Evolutionary conservation across 139 green algal genomes (phyloP).

Genomic region (Ettlia oleoabundans): DNA sequence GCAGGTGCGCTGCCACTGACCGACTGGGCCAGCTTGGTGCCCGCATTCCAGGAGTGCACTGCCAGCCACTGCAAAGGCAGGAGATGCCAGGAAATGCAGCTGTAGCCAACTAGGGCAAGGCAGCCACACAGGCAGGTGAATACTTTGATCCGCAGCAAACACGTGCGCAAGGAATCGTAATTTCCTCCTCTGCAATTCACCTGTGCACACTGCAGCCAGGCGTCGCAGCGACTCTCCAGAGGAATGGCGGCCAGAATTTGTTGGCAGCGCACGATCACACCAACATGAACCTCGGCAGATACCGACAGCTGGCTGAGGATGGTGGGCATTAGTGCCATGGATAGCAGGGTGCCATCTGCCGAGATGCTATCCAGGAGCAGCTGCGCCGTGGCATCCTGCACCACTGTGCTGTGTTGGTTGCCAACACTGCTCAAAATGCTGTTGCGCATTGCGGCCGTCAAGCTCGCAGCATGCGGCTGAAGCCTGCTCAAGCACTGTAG

Average conservation of each 20-base stretch:
- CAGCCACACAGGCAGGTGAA: not conserved
- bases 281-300: not conserved
- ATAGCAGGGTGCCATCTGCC: not conserved
- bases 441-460: not conserved
- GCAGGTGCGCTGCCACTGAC: not conserved
- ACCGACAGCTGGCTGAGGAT: not conserved
- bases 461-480: not conserved
- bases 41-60: constrained; percentile 5
- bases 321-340: not conserved
- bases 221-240: not conserved
- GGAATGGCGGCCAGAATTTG: not conserved
- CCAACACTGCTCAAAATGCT: not conserved
- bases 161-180: no score
- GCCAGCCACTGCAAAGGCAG: constrained; percentile 21
- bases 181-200: not conserved
- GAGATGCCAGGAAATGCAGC: not conserved
- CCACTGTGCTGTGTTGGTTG: not conserved
- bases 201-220: not conserved
- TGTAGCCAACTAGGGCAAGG: not conserved
- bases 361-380: constrained; percentile 12
- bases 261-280: not conserved
- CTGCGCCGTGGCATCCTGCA: not conserved
- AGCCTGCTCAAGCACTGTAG: constrained; percentile 16
- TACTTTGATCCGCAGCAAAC: no score
- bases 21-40: not conserved